Base-by-base conservation (phyloP, 2,329 filamentous ascomycete genomes). In the Phaeosphaeria sp. region DNA sequence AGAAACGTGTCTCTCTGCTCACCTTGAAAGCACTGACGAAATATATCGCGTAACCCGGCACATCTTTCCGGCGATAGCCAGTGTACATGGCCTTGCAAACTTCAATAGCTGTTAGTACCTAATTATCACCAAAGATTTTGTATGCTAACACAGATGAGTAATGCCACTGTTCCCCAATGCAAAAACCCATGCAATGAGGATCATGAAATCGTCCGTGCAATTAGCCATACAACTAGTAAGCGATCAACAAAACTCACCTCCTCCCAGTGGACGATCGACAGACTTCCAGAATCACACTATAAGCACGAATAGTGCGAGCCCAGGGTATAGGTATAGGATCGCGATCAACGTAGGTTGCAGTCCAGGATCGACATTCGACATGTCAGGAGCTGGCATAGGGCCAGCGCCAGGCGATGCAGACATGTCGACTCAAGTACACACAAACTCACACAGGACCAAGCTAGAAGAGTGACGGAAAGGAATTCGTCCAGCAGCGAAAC, bases 41-140 rank as follows among this genome's bases (percentile, higher is more conserved):
- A 50, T 65, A 54, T 10, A 65, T 60, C 1, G 58, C 49, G n/a
- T 54, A 44, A 15, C 27, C 33, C 1, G 64, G 64, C 5, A 66
- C 49, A 51, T 68, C 62, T 56, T 66, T 36, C 18, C 30, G 22
- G 18, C 56, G 52, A 43, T 68, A 67, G 15, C 65, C 65, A 43
- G 54, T 58, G 49, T 58, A 65, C 41, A 58, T 59, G 10, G 44
- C 50, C 11, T 58, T 50, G 22, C 49, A 23, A 51, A 58, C 65
- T 68, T 22, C 17, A 22, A 6, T 2, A 5, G n/a, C 7, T 17
- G 21, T 50, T 15, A 50, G 42, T 52, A 27, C 49, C 39, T 23
- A 33, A 49, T 9, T 48, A 54, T n/a, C 33, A 23, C 6, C 2
- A 23, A 13, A 7, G 20, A 25, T 33, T 18, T 11, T 17, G 27